Conservation (phyloP, 108 stramenopile genomes). For the Pseudonitzschia multiseries region DNA sequence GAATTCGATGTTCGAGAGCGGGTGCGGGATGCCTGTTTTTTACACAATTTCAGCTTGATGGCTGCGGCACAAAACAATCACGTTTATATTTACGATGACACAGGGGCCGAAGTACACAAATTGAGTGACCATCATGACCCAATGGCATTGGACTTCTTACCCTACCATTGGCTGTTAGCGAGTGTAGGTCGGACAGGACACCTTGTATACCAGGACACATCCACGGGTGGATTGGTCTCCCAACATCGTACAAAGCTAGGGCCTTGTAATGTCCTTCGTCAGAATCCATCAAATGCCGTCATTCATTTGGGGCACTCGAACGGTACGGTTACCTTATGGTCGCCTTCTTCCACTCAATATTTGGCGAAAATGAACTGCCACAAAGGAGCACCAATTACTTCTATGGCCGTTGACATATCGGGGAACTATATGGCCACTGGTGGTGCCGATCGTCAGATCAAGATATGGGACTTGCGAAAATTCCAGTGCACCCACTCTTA, state of each 20-base stretch:
- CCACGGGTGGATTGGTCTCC: conserved; percentile 89
- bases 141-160: conserved; percentile 86
- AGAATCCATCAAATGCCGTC: conserved; percentile 94
- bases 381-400: conserved; percentile 75
- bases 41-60: conserved; percentile 91
- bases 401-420: conserved; percentile 77
- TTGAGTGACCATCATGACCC: conserved; percentile 84
- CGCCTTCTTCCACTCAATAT: conserved; percentile 79
- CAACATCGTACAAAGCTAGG: conserved; percentile 85
- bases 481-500: conserved; percentile 69
- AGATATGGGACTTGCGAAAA: conserved; percentile 96
- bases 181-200: conserved; percentile 80
- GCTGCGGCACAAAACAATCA: conserved; percentile 96
- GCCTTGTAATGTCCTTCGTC: conserved; percentile 74
- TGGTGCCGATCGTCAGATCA: conserved; percentile 78
- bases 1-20: conserved; percentile 86
- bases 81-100: conserved; percentile 94
- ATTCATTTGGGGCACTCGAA: conserved; percentile 93
- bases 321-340: conserved; percentile 97
- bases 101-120: conserved; percentile 93
- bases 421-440: conserved; percentile 92
- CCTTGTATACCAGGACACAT: conserved; percentile 94
- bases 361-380: conserved; percentile 92
- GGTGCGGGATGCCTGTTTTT: conserved; percentile 87
- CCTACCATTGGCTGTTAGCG: conserved; percentile 96